Percentiles rank a stretch among this genome's conserved stretches.
These are phyloP conservation scores for Carex sylvatica DNA, from an alignment of 202 grass and related monocot species.

Conservation along the genomic window DNA sequence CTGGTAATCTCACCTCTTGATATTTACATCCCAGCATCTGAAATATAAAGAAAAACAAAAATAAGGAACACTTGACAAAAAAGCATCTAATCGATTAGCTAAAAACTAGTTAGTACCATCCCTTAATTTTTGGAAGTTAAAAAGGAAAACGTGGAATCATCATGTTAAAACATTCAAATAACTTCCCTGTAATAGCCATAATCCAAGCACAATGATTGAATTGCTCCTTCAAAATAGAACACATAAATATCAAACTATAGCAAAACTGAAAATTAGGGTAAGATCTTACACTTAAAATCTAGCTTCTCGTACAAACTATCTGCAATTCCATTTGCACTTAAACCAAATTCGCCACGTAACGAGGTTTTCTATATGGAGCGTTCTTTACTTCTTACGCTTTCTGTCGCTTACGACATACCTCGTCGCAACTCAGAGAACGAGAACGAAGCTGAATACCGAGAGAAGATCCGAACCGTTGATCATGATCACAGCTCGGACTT, in stretches of 20 bases:
- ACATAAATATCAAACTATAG: neutral
- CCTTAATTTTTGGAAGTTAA: neutral
- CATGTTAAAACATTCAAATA: neutral
- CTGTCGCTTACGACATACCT: too few relatives aligned
- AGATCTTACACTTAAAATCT: conserved; percentile 27
- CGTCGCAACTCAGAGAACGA: neutral
- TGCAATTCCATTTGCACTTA: conserved; percentile 21
- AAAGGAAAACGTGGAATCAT: neutral
- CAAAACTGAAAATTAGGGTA: neutral
- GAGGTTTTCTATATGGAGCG: neutral
- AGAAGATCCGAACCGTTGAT: neutral
- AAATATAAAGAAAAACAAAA: neutral
- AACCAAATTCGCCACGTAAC: conserved; percentile 1
- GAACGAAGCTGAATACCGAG: neutral
- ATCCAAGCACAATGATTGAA: neutral
- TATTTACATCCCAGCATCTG: conserved; percentile 8
- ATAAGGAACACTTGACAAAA: neutral
- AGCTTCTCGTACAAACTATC: neutral
- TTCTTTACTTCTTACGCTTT: neutral
- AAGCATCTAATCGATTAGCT: neutral
- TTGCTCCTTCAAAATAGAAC: neutral
- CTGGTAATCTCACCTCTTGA: neutral
- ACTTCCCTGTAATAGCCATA: neutral
- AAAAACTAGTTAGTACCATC: neutral
- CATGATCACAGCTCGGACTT: neutral